These are phyloP conservation scores for Xylariaceae sp. DNA, from an alignment of 2,329 filamentous ascomycete species.

Conservation along the genomic window DNA sequence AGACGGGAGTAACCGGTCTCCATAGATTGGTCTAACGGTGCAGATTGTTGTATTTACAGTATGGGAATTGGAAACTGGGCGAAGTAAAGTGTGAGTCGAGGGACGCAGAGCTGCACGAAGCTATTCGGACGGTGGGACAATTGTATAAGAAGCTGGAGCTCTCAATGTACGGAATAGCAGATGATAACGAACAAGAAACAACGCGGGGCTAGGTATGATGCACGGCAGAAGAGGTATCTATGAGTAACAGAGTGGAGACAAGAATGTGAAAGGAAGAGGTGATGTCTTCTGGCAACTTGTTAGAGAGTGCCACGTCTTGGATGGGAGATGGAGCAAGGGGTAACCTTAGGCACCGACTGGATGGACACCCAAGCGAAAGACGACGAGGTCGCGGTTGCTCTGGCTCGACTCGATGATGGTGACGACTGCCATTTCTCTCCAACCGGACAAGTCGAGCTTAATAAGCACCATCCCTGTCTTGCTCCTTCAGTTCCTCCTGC, in stretches of 20 bases:
- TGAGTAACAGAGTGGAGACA: neutral
- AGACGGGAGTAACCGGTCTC: neutral
- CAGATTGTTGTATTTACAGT: neutral
- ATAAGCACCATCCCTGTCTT: neutral
- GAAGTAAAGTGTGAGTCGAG: neutral
- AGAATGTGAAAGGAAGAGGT: neutral
- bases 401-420: neutral
- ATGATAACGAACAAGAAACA: neutral
- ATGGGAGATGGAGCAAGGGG: too few relatives aligned
- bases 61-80: neutral
- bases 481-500: neutral
- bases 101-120: too few relatives aligned
- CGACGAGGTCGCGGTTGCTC: neutral
- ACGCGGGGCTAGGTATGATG: neutral
- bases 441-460: neutral
- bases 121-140: too few relatives aligned
- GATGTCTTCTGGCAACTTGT: neutral
- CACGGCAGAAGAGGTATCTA: neutral
- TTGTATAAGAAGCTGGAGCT: too few relatives aligned
- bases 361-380: neutral
- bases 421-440: neutral
- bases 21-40: neutral
- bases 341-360: neutral
- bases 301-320: too few relatives aligned
- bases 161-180: neutral